phyloP scores from a whole-genome alignment of 768 basidiomycete genomes.

The Pholiota conissans region DNA sequence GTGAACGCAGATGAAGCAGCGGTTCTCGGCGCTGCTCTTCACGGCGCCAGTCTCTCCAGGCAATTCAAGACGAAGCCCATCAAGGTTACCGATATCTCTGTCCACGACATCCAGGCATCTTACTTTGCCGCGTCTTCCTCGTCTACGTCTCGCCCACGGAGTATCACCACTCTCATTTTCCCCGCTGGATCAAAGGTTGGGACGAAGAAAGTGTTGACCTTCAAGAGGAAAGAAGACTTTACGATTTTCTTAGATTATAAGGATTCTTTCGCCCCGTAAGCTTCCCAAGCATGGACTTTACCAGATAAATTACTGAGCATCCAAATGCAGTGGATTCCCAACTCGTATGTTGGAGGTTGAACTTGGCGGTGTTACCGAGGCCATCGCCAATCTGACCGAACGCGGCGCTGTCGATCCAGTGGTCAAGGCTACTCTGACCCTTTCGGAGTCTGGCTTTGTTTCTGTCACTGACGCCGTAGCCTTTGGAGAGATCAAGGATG shows the following conservation, averaged over 20 bases:
- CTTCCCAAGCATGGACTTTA: background rate
- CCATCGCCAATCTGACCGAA: slow-evolving; percentile 81
- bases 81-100: slow-evolving; percentile 72
- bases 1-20: slow-evolving; percentile 97
- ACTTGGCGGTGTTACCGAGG: slow-evolving; percentile 71
- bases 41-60: slow-evolving; percentile 84
- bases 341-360: slow-evolving; percentile 73
- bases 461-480: slow-evolving; percentile 78
- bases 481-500: slow-evolving; percentile 80
- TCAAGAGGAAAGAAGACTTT: slow-evolving; percentile 86
- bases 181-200: slow-evolving; percentile 74
- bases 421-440: slow-evolving; percentile 78
- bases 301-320: background rate
- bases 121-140: slow-evolving; percentile 66
- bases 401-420: slow-evolving; percentile 80
- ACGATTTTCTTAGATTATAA: slow-evolving; percentile 78
- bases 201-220: slow-evolving; percentile 82
- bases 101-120: slow-evolving; percentile 77
- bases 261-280: slow-evolving; percentile 59
- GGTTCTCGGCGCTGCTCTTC: slow-evolving; percentile 87
- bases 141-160: slow-evolving; percentile 52
- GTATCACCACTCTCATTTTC: slow-evolving; percentile 78
- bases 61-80: slow-evolving; percentile 97
- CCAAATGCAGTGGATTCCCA: slow-evolving; percentile 59
- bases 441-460: slow-evolving; percentile 87